Evolutionary conservation across 352 stramenopile genomes (phyloP), one percentile per base, ranked within the genome.

Genomic region (Thalassiosira sp.): DNA sequence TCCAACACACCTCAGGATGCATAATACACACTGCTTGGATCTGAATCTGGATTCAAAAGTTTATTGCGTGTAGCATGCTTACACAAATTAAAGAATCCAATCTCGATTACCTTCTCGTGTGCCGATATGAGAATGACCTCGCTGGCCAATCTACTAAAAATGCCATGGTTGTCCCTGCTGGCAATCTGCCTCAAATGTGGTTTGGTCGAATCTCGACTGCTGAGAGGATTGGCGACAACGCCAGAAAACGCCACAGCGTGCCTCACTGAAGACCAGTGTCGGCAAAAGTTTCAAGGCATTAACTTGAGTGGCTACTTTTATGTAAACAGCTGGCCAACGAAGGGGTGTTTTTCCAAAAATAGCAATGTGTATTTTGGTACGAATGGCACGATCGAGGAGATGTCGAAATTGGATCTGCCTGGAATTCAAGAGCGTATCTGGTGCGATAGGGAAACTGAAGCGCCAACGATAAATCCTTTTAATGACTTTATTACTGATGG

Each of bases 311-410:
- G 35, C 31, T 40, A 40, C 31, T 40, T 40, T 10, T 40, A 40
- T 10, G 31, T 40, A 40, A n/a, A n/a, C n/a, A n/a, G n/a, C n/a
- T 45, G 11, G 5, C 40, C 53, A 18, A 67, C 65, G 8, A 75
- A 75, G 53, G 65, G 65, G 22, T 75, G 65, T 37, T 75, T 75
- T 33, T 37, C 25, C 18, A 75, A 75, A 18, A 58, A 37, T 24
- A 28, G 51, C 5, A 31, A 20, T 11, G 65, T 35, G 5, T 75
- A 52, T 31, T 67, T 56, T 28, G 46, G 65, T 6, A 48, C 25
- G 1, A 54, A 54, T 11, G 65, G 65, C 13, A 60, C 53, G 0
- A n/a, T 3, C 6, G 35, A 67, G 10, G 54, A 67, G 6, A 43
- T 67, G 53, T 33, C 37, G 1, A 45, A 10, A 24, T 16, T 13